These are phyloP conservation scores for Biscogniauxia sp. DNA, from an alignment of 2,329 filamentous ascomycete species.

Conservation along the genomic window DNA sequence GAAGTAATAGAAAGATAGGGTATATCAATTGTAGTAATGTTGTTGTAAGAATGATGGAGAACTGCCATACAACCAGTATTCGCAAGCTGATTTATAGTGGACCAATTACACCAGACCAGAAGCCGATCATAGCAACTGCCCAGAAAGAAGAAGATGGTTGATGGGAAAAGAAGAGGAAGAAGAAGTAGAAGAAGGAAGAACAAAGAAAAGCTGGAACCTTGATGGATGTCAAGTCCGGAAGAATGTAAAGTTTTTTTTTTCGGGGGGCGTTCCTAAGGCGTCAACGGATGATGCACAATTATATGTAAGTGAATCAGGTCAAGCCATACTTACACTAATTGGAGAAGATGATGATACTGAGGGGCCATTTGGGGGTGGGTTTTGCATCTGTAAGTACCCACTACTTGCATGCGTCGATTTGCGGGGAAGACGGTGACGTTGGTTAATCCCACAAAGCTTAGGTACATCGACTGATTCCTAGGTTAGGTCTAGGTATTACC, in stretches of 20 bases:
- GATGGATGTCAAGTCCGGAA: no score
- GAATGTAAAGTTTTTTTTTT: neutral
- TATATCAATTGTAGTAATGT: no score
- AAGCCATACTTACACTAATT: constrained; percentile 2
- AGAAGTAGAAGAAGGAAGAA: neutral
- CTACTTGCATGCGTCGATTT: constrained; percentile 10
- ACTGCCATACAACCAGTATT: no score
- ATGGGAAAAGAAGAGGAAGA: no score
- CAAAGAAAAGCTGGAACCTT: neutral
- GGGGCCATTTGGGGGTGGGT: constrained; percentile 15
- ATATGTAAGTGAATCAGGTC: neutral
- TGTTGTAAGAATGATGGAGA: no score
- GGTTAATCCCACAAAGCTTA: neutral
- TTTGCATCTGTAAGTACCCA: neutral
- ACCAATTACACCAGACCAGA: neutral
- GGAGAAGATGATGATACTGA: constrained; percentile 10
- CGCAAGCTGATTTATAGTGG: no score
- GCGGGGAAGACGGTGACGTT: constrained; percentile 13
- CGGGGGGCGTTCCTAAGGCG: neutral
- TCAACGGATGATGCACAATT: neutral
- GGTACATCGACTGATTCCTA: no score
- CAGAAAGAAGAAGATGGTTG: neutral
- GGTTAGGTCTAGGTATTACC: no score
- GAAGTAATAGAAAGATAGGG: no score
- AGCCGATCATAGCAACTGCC: neutral